Evolutionary conservation across 2,329 filamentous ascomycete genomes (phyloP).

Genomic region (Parafenestella ontariensis): DNA sequence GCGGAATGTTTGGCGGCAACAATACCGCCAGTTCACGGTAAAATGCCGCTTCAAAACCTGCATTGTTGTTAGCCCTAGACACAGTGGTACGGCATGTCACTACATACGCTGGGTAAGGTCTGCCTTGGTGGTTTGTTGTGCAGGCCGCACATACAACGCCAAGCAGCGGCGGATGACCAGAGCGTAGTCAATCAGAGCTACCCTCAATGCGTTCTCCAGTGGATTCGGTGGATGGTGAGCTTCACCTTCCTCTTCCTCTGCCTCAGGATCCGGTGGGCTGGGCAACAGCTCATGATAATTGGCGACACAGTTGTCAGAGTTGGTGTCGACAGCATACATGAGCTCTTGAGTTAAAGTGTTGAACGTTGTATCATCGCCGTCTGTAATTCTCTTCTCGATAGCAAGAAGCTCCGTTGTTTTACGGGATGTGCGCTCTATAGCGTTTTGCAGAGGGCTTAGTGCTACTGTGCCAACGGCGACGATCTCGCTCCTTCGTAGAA

Average conservation of each 20-base stretch:
- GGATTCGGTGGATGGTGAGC: conserved; percentile 56
- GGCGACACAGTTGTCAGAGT: conserved; percentile 77
- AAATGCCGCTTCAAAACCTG: conserved; percentile 57
- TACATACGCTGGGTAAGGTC: conserved; percentile 71
- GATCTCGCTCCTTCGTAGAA: conserved; percentile 86
- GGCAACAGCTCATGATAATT: conserved; percentile 79
- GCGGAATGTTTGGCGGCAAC: conserved; percentile 42
- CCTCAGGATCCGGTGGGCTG: conserved; percentile 45
- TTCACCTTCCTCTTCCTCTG: conserved; percentile 49
- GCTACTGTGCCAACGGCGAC: conserved; percentile 70
- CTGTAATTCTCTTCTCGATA: conserved; percentile 75
- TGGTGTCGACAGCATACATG: conserved; percentile 75
- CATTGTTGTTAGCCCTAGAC: conserved; percentile 26
- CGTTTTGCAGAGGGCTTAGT: conserved; percentile 82
- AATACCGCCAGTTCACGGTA: conserved; percentile 52
- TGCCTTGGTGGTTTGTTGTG: conserved; percentile 64
- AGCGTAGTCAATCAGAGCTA: conserved; percentile 87
- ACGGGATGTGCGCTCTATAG: conserved; percentile 84
- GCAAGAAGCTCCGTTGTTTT: conserved; percentile 85
- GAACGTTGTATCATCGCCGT: conserved; percentile 74
- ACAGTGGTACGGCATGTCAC: conserved; percentile 4
- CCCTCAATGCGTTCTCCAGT: conserved; percentile 80
- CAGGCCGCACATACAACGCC: conserved; percentile 69
- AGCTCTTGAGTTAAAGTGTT: conserved; percentile 77
- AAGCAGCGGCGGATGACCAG: conserved; percentile 86